Percentiles rank a stretch among this genome's conserved stretches.
Evolutionary conservation across 176 grass and related monocot species (phyloP).

Genomic region (Eleusine coracana): DNA sequence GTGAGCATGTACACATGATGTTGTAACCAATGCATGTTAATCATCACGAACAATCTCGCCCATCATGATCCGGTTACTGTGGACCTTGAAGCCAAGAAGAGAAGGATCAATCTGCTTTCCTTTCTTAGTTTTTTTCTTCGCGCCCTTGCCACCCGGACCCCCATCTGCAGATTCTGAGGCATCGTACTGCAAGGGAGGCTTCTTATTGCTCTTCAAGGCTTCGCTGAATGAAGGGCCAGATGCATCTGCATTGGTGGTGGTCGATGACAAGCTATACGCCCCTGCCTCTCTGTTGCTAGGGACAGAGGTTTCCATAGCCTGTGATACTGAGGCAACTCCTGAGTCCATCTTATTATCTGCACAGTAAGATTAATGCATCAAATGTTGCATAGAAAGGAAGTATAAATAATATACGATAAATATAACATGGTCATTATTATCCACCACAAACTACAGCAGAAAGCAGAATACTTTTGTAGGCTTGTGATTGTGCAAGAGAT

Average conservation of each 20-base stretch:
- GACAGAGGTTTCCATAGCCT: conserved; percentile 40
- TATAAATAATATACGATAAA: not conserved
- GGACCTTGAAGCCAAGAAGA: conserved; percentile 97
- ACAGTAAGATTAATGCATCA: conserved; percentile 17
- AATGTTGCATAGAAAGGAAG: not conserved
- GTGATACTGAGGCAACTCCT: conserved; percentile 24
- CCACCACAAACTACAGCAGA: not conserved
- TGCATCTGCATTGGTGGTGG: conserved; percentile 48
- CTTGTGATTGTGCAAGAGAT: not conserved
- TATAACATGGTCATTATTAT: not conserved
- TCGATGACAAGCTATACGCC: conserved; percentile 37
- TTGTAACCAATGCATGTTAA: conserved; percentile 23
- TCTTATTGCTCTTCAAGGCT: conserved; percentile 89
- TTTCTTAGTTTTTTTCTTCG: conserved; percentile 94
- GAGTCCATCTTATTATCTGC: conserved; percentile 56
- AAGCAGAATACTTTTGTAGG: not conserved
- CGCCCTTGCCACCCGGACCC: conserved; percentile 58
- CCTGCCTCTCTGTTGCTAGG: conserved; percentile 69
- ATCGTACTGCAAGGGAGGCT: conserved; percentile 60
- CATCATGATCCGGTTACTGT: conserved; percentile 99
- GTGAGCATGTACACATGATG: conserved; percentile 50
- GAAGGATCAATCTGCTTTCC: conserved; percentile 97
- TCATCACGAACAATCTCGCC: conserved; percentile 96
- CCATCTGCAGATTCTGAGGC: conserved; percentile 50
- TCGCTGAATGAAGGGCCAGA: conserved; percentile 85